phyloP scores from a whole-genome alignment of 352 stramenopile genomes.

The Pythium apleroticum region DNA sequence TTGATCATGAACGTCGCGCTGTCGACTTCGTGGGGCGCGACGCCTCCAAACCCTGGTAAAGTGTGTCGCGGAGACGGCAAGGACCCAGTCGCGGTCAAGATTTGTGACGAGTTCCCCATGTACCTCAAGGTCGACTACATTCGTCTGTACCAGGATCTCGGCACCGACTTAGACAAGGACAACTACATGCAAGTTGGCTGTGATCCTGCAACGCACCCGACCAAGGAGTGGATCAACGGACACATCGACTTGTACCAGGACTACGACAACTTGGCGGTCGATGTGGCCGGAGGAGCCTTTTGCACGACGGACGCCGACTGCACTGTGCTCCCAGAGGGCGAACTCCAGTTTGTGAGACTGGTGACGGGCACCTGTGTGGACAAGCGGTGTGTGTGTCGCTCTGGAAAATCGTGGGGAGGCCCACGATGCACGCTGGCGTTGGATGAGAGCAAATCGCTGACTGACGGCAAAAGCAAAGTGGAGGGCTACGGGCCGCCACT shows the following conservation, averaged over 20 bases:
- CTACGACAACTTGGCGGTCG: constrained; percentile 44
- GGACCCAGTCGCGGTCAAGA: constrained; percentile 32
- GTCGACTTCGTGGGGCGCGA: constrained; percentile 83
- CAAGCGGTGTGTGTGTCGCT: not conserved
- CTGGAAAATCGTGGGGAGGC: not conserved
- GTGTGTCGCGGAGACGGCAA: constrained; percentile 50
- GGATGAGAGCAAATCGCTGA: not conserved
- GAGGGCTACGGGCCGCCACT: not conserved
- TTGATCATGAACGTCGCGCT: constrained; percentile 94
- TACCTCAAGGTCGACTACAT: constrained; percentile 39
- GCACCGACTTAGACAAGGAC: constrained; percentile 35
- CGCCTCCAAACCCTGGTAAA: constrained; percentile 46
- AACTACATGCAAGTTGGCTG: constrained; percentile 59
- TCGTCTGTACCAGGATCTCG: constrained; percentile 47
- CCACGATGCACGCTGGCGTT: not conserved
- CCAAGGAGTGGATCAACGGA: constrained; percentile 50
- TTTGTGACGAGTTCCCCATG: constrained; percentile 73
- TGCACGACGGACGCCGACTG: constrained; percentile 59
- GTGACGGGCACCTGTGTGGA: not conserved
- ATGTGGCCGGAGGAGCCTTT: constrained; percentile 48
- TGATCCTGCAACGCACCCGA: constrained; percentile 31
- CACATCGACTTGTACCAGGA: constrained; percentile 68
- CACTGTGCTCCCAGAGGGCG: constrained; percentile 31
- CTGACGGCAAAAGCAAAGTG: not conserved
- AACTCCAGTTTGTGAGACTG: not conserved